These are phyloP conservation scores for Diaporthe destruens DNA, from an alignment of 2,329 filamentous ascomycete species.

Conservation along the genomic window DNA sequence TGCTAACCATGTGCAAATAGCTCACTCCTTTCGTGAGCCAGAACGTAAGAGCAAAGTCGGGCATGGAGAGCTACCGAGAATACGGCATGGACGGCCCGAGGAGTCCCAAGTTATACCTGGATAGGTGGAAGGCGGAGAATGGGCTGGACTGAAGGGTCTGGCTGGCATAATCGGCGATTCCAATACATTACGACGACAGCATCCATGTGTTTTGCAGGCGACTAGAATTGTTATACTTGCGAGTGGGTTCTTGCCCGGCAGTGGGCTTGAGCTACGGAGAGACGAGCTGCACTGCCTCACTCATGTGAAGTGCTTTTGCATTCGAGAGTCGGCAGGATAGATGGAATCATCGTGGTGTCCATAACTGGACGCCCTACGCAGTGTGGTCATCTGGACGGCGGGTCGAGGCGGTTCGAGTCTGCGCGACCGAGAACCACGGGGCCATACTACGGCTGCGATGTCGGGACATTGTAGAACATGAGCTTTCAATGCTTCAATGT, in stretches of 20 bases:
- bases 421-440: not conserved
- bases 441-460: not conserved
- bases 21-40: slow-evolving; percentile 83
- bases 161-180: not conserved
- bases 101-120: slow-evolving; percentile 72
- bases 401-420: not conserved
- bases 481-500: not conserved
- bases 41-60: slow-evolving; percentile 63
- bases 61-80: slow-evolving; percentile 36
- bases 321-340: not conserved
- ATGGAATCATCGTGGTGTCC: not conserved
- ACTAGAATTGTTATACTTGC: not conserved
- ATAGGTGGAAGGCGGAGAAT: slow-evolving; percentile 77
- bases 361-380: not conserved
- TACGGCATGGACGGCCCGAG: slow-evolving; percentile 63
- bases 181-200: not conserved
- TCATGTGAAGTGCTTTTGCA: not conserved
- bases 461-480: not conserved
- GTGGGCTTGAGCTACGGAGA: not conserved
- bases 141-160: slow-evolving; percentile 64
- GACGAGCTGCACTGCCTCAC: no score
- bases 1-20: slow-evolving; percentile 57
- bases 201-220: not conserved
- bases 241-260: not conserved
- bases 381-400: no score